phyloP scores from a whole-genome alignment of 805 yeast species.

The Teunomyces atbi region DNA sequence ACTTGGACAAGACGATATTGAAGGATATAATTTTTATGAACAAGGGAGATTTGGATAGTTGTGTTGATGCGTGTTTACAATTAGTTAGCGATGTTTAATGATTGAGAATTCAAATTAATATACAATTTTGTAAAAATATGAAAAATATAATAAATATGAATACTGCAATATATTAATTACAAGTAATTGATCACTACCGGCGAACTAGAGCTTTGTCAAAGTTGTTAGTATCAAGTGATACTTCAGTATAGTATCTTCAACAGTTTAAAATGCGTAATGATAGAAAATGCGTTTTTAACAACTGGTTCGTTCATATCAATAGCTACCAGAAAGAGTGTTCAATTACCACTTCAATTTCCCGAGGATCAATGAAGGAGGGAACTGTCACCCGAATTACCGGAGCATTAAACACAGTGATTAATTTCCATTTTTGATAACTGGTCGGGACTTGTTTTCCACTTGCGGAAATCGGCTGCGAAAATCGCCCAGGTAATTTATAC shows the following conservation, averaged over 20 bases:
- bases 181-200: no score
- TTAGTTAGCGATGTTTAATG: constrained; percentile 18
- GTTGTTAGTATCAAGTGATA: no score
- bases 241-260: no score
- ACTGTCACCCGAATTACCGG: no score
- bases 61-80: constrained; percentile 61
- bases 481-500: background rate
- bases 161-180: no score
- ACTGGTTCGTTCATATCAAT: no score
- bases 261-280: no score
- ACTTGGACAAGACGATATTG: constrained; percentile 63
- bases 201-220: no score
- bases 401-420: background rate
- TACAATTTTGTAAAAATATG: background rate
- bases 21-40: constrained; percentile 68
- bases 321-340: background rate
- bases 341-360: background rate
- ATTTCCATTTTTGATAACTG: background rate
- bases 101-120: background rate
- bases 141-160: no score
- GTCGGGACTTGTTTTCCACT: constrained; percentile 9
- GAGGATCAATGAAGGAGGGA: no score
- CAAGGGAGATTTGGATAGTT: constrained; percentile 64
- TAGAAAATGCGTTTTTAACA: no score
- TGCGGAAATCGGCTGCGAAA: constrained; percentile 4